Evolutionary conservation across 2,329 filamentous ascomycete genomes (phyloP), one percentile per base, ranked within the genome.

Genomic region (Fusarium devonianum): DNA sequence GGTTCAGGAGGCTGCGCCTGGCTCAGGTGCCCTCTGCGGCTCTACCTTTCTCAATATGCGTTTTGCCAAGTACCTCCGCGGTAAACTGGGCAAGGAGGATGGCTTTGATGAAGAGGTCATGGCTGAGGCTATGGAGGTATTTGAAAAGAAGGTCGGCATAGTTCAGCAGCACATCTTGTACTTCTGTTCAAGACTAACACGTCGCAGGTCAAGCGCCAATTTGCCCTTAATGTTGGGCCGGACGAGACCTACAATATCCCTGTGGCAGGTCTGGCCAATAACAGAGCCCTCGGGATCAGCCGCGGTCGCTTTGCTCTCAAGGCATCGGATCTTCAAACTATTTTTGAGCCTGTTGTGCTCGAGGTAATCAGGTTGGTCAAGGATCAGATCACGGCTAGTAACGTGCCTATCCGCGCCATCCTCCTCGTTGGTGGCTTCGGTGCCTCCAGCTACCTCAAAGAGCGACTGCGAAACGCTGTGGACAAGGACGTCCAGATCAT

Each of bases 361-460:
- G 69, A 75, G 42, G 73, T 78, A 25, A 71, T 77, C 51, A 65
- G 72, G 18, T 57, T 75, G 6, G 73, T 79, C 34, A 73, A 73
- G 47, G 67, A 73, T 14, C 75, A 79, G 53, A 76, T 78, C 40
- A 57, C 65, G 2, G 59, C 70, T 28, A 70, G 69, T 25, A 63
- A 67, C 7, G 67, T 70, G 4, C 69, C 72, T 19, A 71, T 77
- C 49, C 68, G 69, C 17, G 73, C 73, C 25, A 69, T 78, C 26
- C 65, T 79, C 4, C 64, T 79, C 5, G 75, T 78, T 17, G 76
- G 75, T 26, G 76, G 76, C 1, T 78, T 78, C 37, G 74, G 76
- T 10, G 67, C 69, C n/a, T 76, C 72, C n/a, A 70, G 67, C 35
- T 78, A 78, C 53, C 69, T 78, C 21, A 73, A 73, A 52, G 67